Evolutionary conservation across 768 basidiomycete species (phyloP).

Genomic region (Solioccasus polychromus): DNA sequence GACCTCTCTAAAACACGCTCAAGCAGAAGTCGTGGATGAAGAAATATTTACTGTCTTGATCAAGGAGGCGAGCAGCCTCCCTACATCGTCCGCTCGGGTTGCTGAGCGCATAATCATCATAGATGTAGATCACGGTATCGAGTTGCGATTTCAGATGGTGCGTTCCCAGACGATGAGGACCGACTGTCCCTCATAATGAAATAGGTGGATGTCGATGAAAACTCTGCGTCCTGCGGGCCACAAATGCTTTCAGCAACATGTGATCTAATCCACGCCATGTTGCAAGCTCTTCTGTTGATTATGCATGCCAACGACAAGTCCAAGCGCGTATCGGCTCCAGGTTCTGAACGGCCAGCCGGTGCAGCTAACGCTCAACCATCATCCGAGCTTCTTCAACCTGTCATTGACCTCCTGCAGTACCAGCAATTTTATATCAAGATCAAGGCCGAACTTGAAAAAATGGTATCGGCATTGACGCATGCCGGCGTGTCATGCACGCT

Average conservation of each 20-base stretch:
- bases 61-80: slow-evolving; percentile 70
- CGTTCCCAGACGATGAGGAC: slow-evolving; percentile 19
- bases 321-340: slow-evolving; percentile 33
- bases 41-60: slow-evolving; percentile 77
- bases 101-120: slow-evolving; percentile 76
- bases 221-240: slow-evolving; percentile 11
- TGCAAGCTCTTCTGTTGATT: slow-evolving; percentile 64
- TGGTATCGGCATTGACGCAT: slow-evolving; percentile 44
- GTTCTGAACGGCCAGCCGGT: slow-evolving; percentile 25
- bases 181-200: slow-evolving; percentile 4
- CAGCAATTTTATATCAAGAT: slow-evolving; percentile 68
- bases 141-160: slow-evolving; percentile 74
- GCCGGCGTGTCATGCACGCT: slow-evolving; percentile 58
- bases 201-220: slow-evolving; percentile 35
- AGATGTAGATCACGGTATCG: slow-evolving; percentile 68
- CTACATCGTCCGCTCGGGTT: slow-evolving; percentile 73
- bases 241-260: slow-evolving; percentile 40
- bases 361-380: slow-evolving; percentile 15
- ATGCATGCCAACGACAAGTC: slow-evolving; percentile 51
- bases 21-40: slow-evolving; percentile 73
- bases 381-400: slow-evolving; percentile 64
- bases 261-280: slow-evolving; percentile 63
- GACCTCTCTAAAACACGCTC: slow-evolving; percentile 52
- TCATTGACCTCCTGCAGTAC: slow-evolving; percentile 81
- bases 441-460: slow-evolving; percentile 52